Percentiles rank a stretch among this genome's conserved stretches.
These are phyloP conservation scores for Colletotrichum noveboracense DNA, from an alignment of 2,329 filamentous ascomycete genomes.

Conservation along the genomic window DNA sequence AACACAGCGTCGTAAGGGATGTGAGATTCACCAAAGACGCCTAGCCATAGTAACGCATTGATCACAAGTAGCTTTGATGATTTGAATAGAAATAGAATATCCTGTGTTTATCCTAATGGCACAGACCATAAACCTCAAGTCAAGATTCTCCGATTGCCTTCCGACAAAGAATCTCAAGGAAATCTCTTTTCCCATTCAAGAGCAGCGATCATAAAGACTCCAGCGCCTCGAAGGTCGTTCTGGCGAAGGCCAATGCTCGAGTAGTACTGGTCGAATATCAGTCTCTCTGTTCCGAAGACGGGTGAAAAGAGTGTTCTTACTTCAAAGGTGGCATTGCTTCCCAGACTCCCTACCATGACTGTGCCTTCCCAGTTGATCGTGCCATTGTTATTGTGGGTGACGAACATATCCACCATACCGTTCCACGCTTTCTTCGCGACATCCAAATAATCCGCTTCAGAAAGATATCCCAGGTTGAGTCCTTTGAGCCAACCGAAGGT, in stretches of 20 bases:
- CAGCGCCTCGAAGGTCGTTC: constrained; percentile 33
- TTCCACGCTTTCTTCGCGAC: constrained; percentile 31
- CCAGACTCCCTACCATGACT: constrained; percentile 56
- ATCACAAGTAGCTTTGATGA: not conserved
- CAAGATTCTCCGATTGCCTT: not conserved
- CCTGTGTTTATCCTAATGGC: not conserved
- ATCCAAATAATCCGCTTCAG: constrained; percentile 22
- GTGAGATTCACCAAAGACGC: not conserved
- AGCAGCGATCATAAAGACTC: constrained; percentile 32
- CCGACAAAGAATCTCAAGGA: not conserved
- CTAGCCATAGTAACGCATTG: not conserved
- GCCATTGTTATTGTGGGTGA: constrained; percentile 50
- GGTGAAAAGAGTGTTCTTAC: constrained; percentile 32
- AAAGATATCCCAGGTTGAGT: constrained; percentile 31
- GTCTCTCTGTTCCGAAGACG: not conserved
- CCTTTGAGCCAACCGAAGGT: constrained; percentile 56
- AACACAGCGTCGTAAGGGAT: not conserved
- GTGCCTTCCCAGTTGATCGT: constrained; percentile 57
- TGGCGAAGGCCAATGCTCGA: constrained; percentile 28
- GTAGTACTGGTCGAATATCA: constrained; percentile 26
- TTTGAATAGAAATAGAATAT: not conserved
- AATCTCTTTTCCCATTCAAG: constrained; percentile 29
- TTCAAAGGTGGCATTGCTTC: constrained; percentile 53
- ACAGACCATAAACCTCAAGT: not conserved
- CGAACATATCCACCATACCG: constrained; percentile 46